phyloP scores from a whole-genome alignment of 2,329 filamentous ascomycete species.

The Cryphonectria naterciae region DNA sequence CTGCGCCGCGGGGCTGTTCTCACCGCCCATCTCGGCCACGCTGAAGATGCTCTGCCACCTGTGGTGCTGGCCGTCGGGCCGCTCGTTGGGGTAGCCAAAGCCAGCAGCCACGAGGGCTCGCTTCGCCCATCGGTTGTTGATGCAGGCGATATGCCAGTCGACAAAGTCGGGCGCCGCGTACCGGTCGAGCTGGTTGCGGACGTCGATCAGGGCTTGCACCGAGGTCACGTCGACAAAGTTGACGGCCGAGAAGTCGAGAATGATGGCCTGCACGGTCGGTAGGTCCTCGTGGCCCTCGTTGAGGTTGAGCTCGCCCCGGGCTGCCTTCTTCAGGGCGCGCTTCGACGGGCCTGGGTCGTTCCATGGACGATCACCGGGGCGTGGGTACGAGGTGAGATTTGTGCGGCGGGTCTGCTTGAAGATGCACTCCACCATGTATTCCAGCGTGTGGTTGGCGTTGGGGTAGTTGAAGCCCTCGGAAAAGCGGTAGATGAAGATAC shows the following conservation, averaged over 20 bases:
- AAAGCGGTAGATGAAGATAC: conserved; percentile 95
- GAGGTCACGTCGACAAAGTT: conserved; percentile 95
- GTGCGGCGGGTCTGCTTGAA: conserved; percentile 76
- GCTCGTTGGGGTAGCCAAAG: conserved; percentile 77
- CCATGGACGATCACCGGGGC: conserved; percentile 84
- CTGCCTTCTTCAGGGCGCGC: conserved; percentile 37
- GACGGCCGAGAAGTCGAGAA: conserved; percentile 90
- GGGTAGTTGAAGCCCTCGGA: conserved; percentile 96
- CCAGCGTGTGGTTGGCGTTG: conserved; percentile 87
- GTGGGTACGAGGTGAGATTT: conserved; percentile 66
- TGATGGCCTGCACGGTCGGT: conserved; percentile 64
- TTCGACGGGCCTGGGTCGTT: conserved; percentile 83
- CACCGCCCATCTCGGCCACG: conserved; percentile 80
- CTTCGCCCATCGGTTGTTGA: conserved; percentile 95
- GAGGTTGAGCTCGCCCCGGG: conserved; percentile 31
- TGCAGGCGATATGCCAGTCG: conserved; percentile 94
- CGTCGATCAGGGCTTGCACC: conserved; percentile 88
- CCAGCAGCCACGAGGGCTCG: conserved; percentile 84
- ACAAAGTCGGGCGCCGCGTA: conserved; percentile 81
- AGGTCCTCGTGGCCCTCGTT: conserved; percentile 20
- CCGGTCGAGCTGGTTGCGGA: conserved; percentile 88
- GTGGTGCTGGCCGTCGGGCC: conserved; percentile 55
- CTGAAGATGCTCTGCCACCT: conserved; percentile 96
- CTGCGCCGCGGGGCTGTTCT: conserved; percentile 67
- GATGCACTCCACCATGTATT: conserved; percentile 73